Conservation (phyloP, 179 eudicot genomes). For the Kewa caespitosa region DNA sequence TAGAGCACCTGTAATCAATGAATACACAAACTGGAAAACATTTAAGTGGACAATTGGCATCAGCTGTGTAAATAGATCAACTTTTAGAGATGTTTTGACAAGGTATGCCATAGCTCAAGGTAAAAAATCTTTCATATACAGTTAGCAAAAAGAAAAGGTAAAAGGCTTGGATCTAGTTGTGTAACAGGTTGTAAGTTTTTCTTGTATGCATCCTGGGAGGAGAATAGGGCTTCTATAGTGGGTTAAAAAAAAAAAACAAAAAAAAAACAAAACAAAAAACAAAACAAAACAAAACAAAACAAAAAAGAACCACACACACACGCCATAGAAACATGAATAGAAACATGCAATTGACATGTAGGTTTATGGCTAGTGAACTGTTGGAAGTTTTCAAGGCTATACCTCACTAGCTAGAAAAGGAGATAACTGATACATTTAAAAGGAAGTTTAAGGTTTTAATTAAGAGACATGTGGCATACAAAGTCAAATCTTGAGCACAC, state of each 20-base stretch:
- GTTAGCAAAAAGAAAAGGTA: neutral
- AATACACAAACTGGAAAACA: neutral
- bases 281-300: too few relatives aligned
- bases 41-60: neutral
- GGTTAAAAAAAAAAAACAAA: too few relatives aligned
- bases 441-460: neutral
- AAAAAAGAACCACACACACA: neutral
- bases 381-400: slow-evolving; percentile 10
- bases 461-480: neutral
- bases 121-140: neutral
- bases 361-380: neutral
- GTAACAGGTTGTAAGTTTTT: neutral
- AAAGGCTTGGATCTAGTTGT: neutral
- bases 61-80: neutral
- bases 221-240: neutral
- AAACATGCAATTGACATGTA: neutral
- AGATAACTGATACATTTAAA: neutral
- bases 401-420: neutral
- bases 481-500: slow-evolving; percentile 13
- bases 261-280: too few relatives aligned
- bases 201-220: neutral
- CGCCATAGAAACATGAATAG: neutral
- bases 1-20: neutral
- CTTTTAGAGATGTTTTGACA: neutral
- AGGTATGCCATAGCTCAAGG: slow-evolving; percentile 5